Evolutionary conservation across 2,329 filamentous ascomycete genomes (phyloP), one percentile per base, ranked within the genome.

Genomic region (Hypoxylon sp.): DNA sequence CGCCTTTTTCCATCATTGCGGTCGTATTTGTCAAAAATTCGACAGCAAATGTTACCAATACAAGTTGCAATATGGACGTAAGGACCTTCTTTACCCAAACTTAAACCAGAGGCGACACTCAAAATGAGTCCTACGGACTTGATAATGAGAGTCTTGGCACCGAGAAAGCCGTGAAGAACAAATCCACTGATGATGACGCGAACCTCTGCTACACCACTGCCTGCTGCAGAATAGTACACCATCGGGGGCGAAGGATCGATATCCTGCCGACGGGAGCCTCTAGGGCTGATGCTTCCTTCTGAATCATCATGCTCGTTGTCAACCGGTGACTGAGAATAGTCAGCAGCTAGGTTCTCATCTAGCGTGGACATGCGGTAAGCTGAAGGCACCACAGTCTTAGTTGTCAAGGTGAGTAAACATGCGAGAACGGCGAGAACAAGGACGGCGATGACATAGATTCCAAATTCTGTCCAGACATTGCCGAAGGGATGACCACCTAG

Each of bases 131-230:
- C 94, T 14, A 91, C 74, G 0, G 92, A 92, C 77, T 99, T 99
- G 80, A 97, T 87, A 4, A 95, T 79, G 29, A 99, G 84, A 0
- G 96, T 98, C 75, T 91, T 92, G 39, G 97, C 79, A 72, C 96
- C 96, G 6, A 99, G 86, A 76, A 98, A 98, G 1, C 96, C 95
- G 82, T 98, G 96, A 59, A 99, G 83, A 59, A 99, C 95, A 74
- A 98, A 99, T 5, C 96, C 96, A 74, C 94, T 97, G n/a, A 98
- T 87, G 63, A 98, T 98, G 64, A 98, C 96, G 70, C 96, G 94
- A 60, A 98, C 95, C 81, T 99, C 96, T 5, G 96, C 96, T 11
- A 99, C 96, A 73, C 96, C 96, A 79, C 94, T 97, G 51, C 96
- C 96, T 43, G 95, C 95, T 63, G 95, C 96, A 6, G 96, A 94